These are phyloP conservation scores for Fusarium oxysporum DNA, from an alignment of 2,329 filamentous ascomycete genomes.

Conservation along the genomic window DNA sequence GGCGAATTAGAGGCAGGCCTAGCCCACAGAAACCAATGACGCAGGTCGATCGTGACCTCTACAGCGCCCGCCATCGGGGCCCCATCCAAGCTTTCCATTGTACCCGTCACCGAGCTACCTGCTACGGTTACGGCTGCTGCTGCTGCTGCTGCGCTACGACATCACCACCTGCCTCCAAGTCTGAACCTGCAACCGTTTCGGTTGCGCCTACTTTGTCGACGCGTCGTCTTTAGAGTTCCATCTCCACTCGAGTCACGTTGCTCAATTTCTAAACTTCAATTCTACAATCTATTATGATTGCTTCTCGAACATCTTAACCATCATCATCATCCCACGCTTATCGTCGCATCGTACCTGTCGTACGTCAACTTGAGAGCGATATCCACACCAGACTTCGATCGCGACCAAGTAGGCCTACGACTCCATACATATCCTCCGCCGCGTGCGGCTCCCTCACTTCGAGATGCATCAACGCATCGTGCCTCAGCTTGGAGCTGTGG, in stretches of 20 bases:
- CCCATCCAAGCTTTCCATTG: slow-evolving; percentile 23
- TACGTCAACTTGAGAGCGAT: slow-evolving; percentile 24
- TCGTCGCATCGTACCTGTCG: slow-evolving; percentile 11
- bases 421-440: slow-evolving; percentile 27
- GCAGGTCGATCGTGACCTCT: slow-evolving; percentile 38
- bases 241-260: not conserved
- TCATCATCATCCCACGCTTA: slow-evolving; percentile 19
- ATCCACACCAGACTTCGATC: slow-evolving; percentile 20
- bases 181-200: slow-evolving; percentile 23
- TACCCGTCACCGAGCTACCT: slow-evolving; percentile 32
- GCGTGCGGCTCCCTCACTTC: slow-evolving; percentile 34
- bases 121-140: not conserved
- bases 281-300: slow-evolving; percentile 31
- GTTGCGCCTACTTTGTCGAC: slow-evolving; percentile 26
- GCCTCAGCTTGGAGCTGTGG: slow-evolving; percentile 48
- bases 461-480: slow-evolving; percentile 51
- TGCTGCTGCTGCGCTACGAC: slow-evolving; percentile 18
- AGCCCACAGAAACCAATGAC: slow-evolving; percentile 35
- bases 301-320: slow-evolving; percentile 12
- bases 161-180: slow-evolving; percentile 22
- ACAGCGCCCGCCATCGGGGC: slow-evolving; percentile 8
- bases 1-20: slow-evolving; percentile 26
- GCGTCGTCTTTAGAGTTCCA: slow-evolving; percentile 27
- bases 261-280: slow-evolving; percentile 5
- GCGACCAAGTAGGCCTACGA: slow-evolving; percentile 28